Evolutionary conservation across 305 asterid species (phyloP), one percentile per base, ranked within the genome.

Genomic region (Caryopteris hybrid): DNA sequence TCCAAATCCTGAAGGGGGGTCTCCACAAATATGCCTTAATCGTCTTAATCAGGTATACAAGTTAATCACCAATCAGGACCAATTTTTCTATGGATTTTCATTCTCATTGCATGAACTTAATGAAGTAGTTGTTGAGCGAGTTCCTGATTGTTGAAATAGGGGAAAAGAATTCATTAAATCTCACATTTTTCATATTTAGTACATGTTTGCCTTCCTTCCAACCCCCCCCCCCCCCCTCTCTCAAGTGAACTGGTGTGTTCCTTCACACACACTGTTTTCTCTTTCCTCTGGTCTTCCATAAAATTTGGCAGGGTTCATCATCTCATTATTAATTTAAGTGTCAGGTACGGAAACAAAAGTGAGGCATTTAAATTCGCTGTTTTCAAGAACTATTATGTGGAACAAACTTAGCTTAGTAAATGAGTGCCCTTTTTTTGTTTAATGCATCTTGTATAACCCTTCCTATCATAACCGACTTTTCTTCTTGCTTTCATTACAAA

Each of bases 21-120:
- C 87, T 58, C 88, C 85, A 1, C 73, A 69, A 38, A 85, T 90
- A 72, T 86, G 94, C 71, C 86, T 93, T 52, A 93, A 90, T 79
- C 97, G 96, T 46, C 82, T 93, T 74, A 92, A 92, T 72, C 98
- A 92, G 96, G 98, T 86, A 73, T 17, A 27, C 53, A 39, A 25
- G 27, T 31, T 58, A 39, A 22, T 41, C 54, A 5, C 39, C 51
- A 39, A 22, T 41, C 54, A 5, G 16, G 22, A 7, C 33, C 41
- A 27, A 8, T 8, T 14, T 16, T 51, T 22, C 23, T 34, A 20
- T 17, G 22, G 29, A 12, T 29, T 6, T 13, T 51, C 20, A 3
- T 31, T 34, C 25, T 45, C 14, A 34, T 17, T 58, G 63, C 12
- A 38, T 23, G 57, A 23, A 43, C 23, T 45, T 43, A 11, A 17